phyloP scores from a whole-genome alignment of 306 rosid species.

The Mucuna pruriens region DNA sequence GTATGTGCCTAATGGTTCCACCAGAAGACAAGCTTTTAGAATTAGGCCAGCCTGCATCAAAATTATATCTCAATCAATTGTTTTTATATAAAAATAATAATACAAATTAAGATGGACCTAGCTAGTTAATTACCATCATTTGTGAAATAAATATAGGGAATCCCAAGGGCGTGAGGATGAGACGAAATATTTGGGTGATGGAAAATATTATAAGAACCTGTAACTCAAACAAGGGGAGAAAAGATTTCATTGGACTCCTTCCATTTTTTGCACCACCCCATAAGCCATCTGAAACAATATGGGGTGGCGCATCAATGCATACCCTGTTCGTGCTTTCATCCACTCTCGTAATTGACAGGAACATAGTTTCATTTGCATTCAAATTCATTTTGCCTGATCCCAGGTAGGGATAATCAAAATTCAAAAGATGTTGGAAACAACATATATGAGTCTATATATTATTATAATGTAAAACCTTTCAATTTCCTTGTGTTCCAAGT shows the following conservation, averaged over 20 bases:
- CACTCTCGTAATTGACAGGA: not conserved
- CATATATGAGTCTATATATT: too few species aligned
- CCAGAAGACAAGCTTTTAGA: constrained; percentile 36
- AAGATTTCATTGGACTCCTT: constrained; percentile 42
- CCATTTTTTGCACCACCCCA: constrained; percentile 25
- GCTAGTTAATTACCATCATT: constrained; percentile 69
- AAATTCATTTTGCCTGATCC: constrained; percentile 33
- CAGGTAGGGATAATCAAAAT: too few species aligned
- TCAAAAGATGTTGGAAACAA: too few species aligned
- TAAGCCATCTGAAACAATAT: constrained; percentile 48
- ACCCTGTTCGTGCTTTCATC: not conserved
- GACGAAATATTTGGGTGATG: constrained; percentile 34
- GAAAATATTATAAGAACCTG: constrained; percentile 52
- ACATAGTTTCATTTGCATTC: not conserved
- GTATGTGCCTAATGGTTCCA: not conserved
- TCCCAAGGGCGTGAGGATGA: constrained; percentile 49
- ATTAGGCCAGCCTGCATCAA: constrained; percentile 62
- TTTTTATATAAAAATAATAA: too few species aligned
- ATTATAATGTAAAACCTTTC: too few species aligned
- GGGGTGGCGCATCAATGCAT: constrained; percentile 41
- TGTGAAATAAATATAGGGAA: constrained; percentile 58
- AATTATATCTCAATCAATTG: too few species aligned
- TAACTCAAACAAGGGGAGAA: constrained; percentile 51
- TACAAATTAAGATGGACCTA: too few species aligned
- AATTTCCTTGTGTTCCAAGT: not conserved